phyloP scores from a whole-genome alignment of 805 yeast species.

The Metschnikowia peoriensis region DNA sequence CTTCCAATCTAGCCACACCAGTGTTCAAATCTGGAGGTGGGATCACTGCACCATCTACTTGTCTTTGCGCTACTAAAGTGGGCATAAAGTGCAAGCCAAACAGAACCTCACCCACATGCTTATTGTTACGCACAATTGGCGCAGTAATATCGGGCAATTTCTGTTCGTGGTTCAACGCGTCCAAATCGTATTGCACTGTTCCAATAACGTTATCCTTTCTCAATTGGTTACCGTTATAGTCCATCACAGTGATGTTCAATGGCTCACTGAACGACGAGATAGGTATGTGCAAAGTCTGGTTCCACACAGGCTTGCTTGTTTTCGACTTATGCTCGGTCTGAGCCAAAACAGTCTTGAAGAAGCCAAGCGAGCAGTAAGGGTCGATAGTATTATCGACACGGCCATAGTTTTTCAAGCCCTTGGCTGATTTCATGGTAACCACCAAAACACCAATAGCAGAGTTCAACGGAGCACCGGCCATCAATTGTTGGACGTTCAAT shows the following conservation, averaged over 20 bases:
- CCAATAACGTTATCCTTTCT: slow-evolving; percentile 84
- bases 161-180: slow-evolving; percentile 53
- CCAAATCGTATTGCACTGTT: slow-evolving; percentile 68
- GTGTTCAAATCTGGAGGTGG: slow-evolving; percentile 93
- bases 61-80: slow-evolving; percentile 57
- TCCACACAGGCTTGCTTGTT: slow-evolving; percentile 76
- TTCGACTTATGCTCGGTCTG: slow-evolving; percentile 67
- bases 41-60: slow-evolving; percentile 77
- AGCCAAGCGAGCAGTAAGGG: slow-evolving; percentile 80
- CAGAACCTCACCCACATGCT: slow-evolving; percentile 70
- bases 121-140: slow-evolving; percentile 75
- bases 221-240: slow-evolving; percentile 62
- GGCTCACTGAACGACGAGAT: slow-evolving; percentile 79
- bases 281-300: slow-evolving; percentile 71
- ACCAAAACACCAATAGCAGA: slow-evolving; percentile 86
- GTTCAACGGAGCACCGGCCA: slow-evolving; percentile 76
- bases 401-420: slow-evolving; percentile 65
- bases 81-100: slow-evolving; percentile 78
- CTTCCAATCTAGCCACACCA: slow-evolving; percentile 76
- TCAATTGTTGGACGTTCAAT: slow-evolving; percentile 83
- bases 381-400: slow-evolving; percentile 78
- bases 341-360: slow-evolving; percentile 56
- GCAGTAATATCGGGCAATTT: slow-evolving; percentile 49
- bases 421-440: slow-evolving; percentile 64
- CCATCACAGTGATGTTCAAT: slow-evolving; percentile 66